Evolutionary conservation across 805 yeast genomes (phyloP), one percentile per base, ranked within the genome.

Genomic region (Teunomyces cretensis): DNA sequence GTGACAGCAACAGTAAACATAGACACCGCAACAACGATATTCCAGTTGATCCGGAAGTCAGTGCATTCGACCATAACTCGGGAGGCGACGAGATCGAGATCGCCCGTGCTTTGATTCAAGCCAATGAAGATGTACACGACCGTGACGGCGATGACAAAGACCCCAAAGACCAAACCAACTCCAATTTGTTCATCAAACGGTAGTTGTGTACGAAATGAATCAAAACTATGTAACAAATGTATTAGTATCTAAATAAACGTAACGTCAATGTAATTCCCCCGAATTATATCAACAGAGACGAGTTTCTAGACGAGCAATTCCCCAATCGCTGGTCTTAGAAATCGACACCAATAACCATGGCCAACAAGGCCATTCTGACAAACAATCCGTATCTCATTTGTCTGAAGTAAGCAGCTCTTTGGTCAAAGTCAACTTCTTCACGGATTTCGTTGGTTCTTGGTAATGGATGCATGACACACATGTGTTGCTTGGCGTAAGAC

Each of bases 331-430:
- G 22, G 22, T 19, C 27, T 53, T 73, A 87, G 53, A 85, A 81
- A 65, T 89, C 97, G 60, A 88, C 90, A 62, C 98, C 98, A 70
- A 94, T 84, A 52, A 95, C 99, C 96, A 94, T 86, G 45, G 98
- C 96, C 64, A 94, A 79, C 58, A 94, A 76, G 9, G 99, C 99
- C 99, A 94, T 94, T 79, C 99, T 90, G 39, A 95, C 96, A 64
- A 85, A 94, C 67, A 94, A 78, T 50, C 99, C 99, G 65, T 94
- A 92, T 70, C 96, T 86, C 99, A 94, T 94, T 78, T 94, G 98
- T 81, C 99, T 87, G 80, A 94, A 94, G 76, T 94, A 94, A 48
- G 99, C 98, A 54, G 99, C 98, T 70, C 99, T 87, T 70, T 92
- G 97, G 72, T 94, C 99, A 64, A 92, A 94, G 68, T 94, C 99